Conservation (phyloP, 192 early-diverging fungal genomes). For the Backusella liffmaniae region DNA sequence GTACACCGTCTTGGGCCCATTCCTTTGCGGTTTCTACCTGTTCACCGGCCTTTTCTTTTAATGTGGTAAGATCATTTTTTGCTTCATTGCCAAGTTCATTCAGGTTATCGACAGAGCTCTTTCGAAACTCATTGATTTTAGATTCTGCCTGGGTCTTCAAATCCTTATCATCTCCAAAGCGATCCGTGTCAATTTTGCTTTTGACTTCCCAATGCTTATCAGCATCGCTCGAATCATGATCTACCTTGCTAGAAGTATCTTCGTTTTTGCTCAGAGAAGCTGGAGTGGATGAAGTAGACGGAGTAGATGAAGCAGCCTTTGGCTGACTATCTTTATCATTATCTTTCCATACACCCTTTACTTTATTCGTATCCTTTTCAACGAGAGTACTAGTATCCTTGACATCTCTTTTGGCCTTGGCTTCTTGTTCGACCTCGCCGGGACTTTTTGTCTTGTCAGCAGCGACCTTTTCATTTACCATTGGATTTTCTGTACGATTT, state of each 20-base stretch:
- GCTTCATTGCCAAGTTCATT: not conserved
- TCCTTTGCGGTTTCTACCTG: not conserved
- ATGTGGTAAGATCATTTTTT: not conserved
- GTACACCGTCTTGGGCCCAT: not conserved
- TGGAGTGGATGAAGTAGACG: not conserved
- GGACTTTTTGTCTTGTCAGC: not conserved
- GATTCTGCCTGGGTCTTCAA: not conserved
- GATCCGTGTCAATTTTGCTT: not conserved
- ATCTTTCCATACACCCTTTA: not conserved
- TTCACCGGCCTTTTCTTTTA: not conserved
- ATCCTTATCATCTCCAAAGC: not conserved
- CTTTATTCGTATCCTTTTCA: not conserved
- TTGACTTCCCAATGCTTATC: not conserved
- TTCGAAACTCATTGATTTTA: not conserved
- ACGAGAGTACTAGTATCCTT: not conserved
- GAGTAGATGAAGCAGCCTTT: not conserved
- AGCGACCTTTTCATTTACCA: conserved; percentile 8
- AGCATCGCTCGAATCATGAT: not conserved
- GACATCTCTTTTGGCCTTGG: not conserved
- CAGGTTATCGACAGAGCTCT: not conserved
- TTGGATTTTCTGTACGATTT: not conserved
- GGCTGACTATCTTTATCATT: not conserved
- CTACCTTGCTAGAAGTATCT: not conserved
- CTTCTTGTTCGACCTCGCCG: not conserved
- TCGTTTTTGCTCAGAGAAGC: not conserved